Base-by-base conservation (phyloP, 805 yeast genomes). In the Candida nanaspora region DNA sequence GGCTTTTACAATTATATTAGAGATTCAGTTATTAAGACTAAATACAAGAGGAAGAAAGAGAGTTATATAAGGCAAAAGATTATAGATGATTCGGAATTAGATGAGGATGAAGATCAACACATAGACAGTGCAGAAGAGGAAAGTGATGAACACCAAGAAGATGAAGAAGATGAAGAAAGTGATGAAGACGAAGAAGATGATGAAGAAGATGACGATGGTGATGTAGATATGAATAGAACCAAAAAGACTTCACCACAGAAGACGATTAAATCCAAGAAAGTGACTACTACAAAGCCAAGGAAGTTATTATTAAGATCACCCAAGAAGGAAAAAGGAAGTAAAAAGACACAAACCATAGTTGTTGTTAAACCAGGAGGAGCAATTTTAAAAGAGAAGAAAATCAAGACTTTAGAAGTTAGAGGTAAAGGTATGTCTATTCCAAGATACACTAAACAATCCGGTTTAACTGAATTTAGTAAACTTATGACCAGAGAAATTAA, bases 1-100 rank as follows among this genome's bases (percentile, higher is more conserved):
- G 59, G 54, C 31, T 65, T 69, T 45, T 48, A 56, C n/a, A 58
- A 55, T 11, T 47, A 42, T 26, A 43, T 69, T 34, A 59, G 59
- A 46, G 38, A 47, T 8, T 44, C 53, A 36, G 59, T 69, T 1
- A 50, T 57, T 6, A 52, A 57, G 2, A 53, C 62, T 3, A 53
- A 58, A 4, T 32, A 38, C 19, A 53, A 53, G 40, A 51, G 45
- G 28, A 6, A 32, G 8, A 37, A 36, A 30, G 30, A 38, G 11
- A 7, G 27, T 6, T 11, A 21, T 8, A 36, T 35, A 8, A 28
- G 39, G n/a, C 27, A 33, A 8, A 33, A 14, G 27, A 33, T 33
- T 6, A 33, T 33, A 6, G 14, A 20, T 21, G 49, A 41, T 19
- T 45, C 40, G 4, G 48, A 46, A 3, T 51, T 46, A 38, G 49